Conservation (phyloP, 805 yeast genomes). For the Saturnispora serradocipensis region DNA sequence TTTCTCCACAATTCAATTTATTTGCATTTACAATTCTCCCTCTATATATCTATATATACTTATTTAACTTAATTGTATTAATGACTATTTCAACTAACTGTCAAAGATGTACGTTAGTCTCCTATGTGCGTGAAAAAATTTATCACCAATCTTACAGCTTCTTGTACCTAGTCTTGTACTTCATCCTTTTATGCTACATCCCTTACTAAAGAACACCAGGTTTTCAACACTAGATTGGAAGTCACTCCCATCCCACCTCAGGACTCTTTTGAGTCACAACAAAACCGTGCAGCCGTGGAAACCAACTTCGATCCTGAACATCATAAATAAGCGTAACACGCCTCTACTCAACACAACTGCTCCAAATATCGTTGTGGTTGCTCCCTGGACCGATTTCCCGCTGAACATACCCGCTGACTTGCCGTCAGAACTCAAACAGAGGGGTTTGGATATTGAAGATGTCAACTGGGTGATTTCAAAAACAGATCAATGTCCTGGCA, state of each 20-base stretch:
- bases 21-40: background rate
- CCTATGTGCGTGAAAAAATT: background rate
- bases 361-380: conserved; percentile 1
- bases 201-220: conserved; percentile 6
- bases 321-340: conserved; percentile 4
- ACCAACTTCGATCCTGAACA: conserved; percentile 6
- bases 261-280: conserved; percentile 1
- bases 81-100: background rate
- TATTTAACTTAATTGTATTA: background rate
- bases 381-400: conserved; percentile 4
- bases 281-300: conserved; percentile 4
- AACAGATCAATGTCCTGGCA: background rate
- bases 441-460: conserved; percentile 1
- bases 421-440: background rate
- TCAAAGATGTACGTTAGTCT: background rate
- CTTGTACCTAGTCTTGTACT: too few species aligned
- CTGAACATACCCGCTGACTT: conserved; percentile 2
- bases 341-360: background rate
- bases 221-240: conserved; percentile 4
- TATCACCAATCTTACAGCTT: too few species aligned
- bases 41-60: background rate
- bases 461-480: conserved; percentile 2
- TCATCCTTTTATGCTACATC: background rate
- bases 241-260: conserved; percentile 1
- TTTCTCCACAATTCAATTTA: background rate